Percentiles rank a stretch among this genome's conserved stretches.
These are phyloP conservation scores for Vinca major DNA, from an alignment of 305 asterid species.

Conservation along the genomic window DNA sequence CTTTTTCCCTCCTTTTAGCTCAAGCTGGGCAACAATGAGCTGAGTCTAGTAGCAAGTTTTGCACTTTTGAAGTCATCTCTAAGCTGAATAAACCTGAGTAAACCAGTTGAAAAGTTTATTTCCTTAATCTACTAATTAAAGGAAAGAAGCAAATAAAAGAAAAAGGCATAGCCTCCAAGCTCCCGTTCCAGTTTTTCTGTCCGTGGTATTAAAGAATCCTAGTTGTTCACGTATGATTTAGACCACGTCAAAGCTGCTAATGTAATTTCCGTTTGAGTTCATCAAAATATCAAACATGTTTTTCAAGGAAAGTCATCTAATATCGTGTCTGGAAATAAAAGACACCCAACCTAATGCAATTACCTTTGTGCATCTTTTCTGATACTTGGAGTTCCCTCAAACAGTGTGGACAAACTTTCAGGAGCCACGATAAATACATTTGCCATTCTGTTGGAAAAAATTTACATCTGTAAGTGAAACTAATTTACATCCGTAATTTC, in stretches of 20 bases:
- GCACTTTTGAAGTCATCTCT: conserved; percentile 97
- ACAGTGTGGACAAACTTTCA: conserved; percentile 74
- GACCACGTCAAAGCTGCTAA: background rate
- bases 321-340: background rate
- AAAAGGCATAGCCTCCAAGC: background rate
- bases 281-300: background rate
- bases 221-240: background rate
- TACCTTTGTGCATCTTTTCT: conserved; percentile 94
- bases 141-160: background rate
- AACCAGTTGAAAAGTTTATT: conserved; percentile 15
- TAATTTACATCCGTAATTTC: no score
- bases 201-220: background rate
- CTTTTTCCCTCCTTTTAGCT: conserved; percentile 3
- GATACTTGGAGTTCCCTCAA: conserved; percentile 97
- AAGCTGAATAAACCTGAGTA: conserved; percentile 86
- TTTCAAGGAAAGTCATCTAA: background rate
- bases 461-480: conserved; percentile 15
- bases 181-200: background rate
- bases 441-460: conserved; percentile 63
- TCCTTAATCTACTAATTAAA: conserved; percentile 4
- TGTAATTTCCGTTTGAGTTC: background rate
- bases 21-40: conserved; percentile 49
- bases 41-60: conserved; percentile 71
- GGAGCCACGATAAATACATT: conserved; percentile 96
- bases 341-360: background rate